Percentiles rank a stretch among this genome's conserved stretches.
phyloP scores from a whole-genome alignment of 352 stramenopile species.

The Phytopythium litorale region DNA sequence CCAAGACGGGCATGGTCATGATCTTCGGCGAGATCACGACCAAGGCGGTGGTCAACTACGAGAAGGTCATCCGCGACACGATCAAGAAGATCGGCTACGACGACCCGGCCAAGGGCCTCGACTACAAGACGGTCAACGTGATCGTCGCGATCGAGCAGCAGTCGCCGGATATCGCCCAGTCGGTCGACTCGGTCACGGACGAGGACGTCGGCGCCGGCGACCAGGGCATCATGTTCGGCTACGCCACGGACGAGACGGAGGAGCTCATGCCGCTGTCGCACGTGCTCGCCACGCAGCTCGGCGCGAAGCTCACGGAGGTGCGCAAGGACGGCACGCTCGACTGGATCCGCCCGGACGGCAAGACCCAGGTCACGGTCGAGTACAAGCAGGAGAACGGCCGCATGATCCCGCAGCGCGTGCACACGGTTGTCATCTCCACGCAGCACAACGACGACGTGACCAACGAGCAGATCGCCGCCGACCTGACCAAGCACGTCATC shows the following conservation, averaged over 20 bases:
- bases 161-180: slow-evolving; percentile 98
- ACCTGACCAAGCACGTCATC: slow-evolving; percentile 99
- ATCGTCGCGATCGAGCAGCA: slow-evolving; percentile 99
- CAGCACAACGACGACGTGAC: slow-evolving; percentile 98
- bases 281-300: slow-evolving; percentile 95
- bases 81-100: slow-evolving; percentile 99
- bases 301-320: slow-evolving; percentile 96
- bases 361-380: slow-evolving; percentile 98
- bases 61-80: slow-evolving; percentile 98
- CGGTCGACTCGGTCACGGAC: slow-evolving; percentile 95
- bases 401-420: slow-evolving; percentile 95
- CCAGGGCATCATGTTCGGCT: slow-evolving; percentile 94
- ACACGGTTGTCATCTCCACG: slow-evolving; percentile 99
- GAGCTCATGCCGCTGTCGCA: slow-evolving; percentile 98
- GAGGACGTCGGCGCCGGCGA: slow-evolving; percentile 98
- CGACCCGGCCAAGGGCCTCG: slow-evolving; percentile 97
- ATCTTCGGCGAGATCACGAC: slow-evolving; percentile 99
- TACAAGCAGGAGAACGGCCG: slow-evolving; percentile 96
- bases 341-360: slow-evolving; percentile 99
- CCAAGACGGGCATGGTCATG: slow-evolving; percentile 99
- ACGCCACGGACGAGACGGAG: slow-evolving; percentile 97
- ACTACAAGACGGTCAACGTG: slow-evolving; percentile 99
- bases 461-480: slow-evolving; percentile 97
- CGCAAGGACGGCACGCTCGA: slow-evolving; percentile 98
- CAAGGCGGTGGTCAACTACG: slow-evolving; percentile 98